Evolutionary conservation across 192 early-diverging fungal genomes (phyloP).

Genomic region (Ambispora gerdemannii): DNA sequence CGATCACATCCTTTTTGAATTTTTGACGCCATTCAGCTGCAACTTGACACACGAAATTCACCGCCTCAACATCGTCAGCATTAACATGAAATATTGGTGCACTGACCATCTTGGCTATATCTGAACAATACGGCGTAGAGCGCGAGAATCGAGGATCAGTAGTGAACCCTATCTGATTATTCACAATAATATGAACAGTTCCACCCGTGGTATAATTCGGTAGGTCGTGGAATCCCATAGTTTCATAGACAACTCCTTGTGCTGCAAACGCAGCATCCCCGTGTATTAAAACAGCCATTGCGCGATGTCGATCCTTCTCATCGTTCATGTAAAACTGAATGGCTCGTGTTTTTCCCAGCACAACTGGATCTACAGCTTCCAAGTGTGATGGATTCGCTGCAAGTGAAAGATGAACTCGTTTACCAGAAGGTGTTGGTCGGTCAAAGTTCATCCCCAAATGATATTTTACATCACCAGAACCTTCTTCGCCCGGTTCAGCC

Average conservation of each 20-base stretch:
- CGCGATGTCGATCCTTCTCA: slow-evolving; percentile 68
- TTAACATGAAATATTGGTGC: slow-evolving; percentile 99
- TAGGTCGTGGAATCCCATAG: slow-evolving; percentile 91
- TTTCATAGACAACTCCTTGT: slow-evolving; percentile 98
- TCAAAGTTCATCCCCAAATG: slow-evolving; percentile 94
- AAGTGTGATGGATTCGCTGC: slow-evolving; percentile 99
- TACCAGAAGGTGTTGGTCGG: slow-evolving; percentile 94
- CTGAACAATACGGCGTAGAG: slow-evolving; percentile 94
- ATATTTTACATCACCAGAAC: slow-evolving; percentile 96
- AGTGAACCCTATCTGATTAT: slow-evolving; percentile 99
- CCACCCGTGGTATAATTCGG: slow-evolving; percentile 96
- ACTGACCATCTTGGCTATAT: slow-evolving; percentile 93
- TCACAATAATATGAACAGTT: slow-evolving; percentile 94
- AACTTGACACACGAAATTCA: slow-evolving; percentile 90
- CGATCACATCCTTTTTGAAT: slow-evolving; percentile 95
- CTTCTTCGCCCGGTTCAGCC: slow-evolving; percentile 83
- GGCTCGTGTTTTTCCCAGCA: slow-evolving; percentile 96
- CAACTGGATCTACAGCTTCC: slow-evolving; percentile 96
- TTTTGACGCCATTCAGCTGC: slow-evolving; percentile 94
- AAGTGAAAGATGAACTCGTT: slow-evolving; percentile 94
- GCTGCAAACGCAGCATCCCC: slow-evolving; percentile 98
- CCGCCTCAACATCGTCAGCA: slow-evolving; percentile 95
- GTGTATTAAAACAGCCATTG: slow-evolving; percentile 93
- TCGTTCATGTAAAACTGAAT: slow-evolving; percentile 94
- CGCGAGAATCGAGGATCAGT: slow-evolving; percentile 95